A percentile compares a stretch with the other conserved stretches of the same genome.
Conservation (phyloP, 2,329 filamentous ascomycete species). For the Hortaea werneckii region DNA sequence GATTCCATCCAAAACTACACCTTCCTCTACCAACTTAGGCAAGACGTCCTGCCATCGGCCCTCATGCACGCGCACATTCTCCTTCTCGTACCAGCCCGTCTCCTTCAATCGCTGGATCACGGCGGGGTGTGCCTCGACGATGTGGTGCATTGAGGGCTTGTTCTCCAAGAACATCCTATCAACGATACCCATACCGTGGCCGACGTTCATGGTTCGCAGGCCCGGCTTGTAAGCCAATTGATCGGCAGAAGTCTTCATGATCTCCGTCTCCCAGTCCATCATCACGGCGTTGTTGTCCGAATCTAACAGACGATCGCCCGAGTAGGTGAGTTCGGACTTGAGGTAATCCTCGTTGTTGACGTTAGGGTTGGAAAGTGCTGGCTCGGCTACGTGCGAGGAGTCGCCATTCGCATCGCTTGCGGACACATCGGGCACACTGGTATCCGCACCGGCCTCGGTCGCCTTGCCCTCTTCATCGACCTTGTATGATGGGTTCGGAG, state of each 20-base stretch:
- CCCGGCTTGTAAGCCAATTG: conserved; percentile 29
- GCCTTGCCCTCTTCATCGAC: conserved; percentile 9
- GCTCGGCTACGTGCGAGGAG: conserved; percentile 13
- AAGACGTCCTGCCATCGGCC: conserved; percentile 42
- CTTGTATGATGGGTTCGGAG: conserved; percentile 24
- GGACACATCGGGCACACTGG: conserved; percentile 14
- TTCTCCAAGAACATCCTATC: conserved; percentile 38
- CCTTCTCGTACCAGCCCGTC: conserved; percentile 39
- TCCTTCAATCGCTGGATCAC: conserved; percentile 36
- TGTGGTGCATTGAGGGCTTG: conserved; percentile 37
- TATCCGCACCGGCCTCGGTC: conserved; percentile 5
- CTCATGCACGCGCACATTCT: conserved; percentile 39
- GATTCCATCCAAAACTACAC: conserved; percentile 43
- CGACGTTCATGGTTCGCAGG: conserved; percentile 40
- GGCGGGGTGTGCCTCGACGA: conserved; percentile 42
- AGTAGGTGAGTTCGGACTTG: conserved; percentile 38
- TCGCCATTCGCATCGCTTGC: conserved; percentile 18
- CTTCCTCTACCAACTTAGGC: conserved; percentile 34
- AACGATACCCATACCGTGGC: conserved; percentile 43
- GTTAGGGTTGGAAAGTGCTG: conserved; percentile 23
- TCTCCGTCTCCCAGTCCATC: conserved; percentile 44
- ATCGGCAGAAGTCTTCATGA: conserved; percentile 39
- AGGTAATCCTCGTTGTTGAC: conserved; percentile 41
- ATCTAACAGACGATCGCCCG: conserved; percentile 38
- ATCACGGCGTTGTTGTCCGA: conserved; percentile 42